phyloP scores from a whole-genome alignment of 2,329 filamentous ascomycete species.

The Xylaria sp. region DNA sequence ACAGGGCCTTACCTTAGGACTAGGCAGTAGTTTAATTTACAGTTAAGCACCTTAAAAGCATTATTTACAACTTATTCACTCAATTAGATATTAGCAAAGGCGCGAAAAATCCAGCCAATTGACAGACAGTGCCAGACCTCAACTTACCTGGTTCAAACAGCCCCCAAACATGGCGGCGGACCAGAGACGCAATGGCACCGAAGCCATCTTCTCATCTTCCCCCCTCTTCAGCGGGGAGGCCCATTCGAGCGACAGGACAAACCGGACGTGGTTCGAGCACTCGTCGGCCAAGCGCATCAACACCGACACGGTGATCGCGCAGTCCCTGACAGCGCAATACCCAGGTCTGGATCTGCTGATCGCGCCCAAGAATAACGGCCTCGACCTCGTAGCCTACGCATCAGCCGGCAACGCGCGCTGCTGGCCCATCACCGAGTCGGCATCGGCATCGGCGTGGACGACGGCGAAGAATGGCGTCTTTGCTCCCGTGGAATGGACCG shows the following conservation, averaged over 20 bases:
- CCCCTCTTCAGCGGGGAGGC: background rate
- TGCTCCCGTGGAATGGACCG: constrained; percentile 53
- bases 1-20: background rate
- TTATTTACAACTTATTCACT: background rate
- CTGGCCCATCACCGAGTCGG: constrained; percentile 41
- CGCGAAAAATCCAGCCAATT: background rate
- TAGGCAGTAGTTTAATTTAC: constrained; percentile 5
- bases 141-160: too few relatives aligned
- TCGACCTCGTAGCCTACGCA: constrained; percentile 58
- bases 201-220: background rate
- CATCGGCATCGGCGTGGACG: constrained; percentile 45
- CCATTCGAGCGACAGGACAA: constrained; percentile 36
- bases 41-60: background rate
- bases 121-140: background rate
- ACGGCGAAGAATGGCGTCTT: constrained; percentile 30
- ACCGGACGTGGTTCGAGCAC: constrained; percentile 54
- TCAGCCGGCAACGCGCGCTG: constrained; percentile 54
- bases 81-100: background rate
- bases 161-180: constrained; percentile 14
- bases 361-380: constrained; percentile 47
- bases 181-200: background rate
- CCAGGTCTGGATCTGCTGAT: constrained; percentile 57
- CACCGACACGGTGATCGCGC: constrained; percentile 57
- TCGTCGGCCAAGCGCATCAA: constrained; percentile 54
- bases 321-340: constrained; percentile 56